phyloP scores from a whole-genome alignment of 805 yeast species.

The Nakazawaea populi region DNA sequence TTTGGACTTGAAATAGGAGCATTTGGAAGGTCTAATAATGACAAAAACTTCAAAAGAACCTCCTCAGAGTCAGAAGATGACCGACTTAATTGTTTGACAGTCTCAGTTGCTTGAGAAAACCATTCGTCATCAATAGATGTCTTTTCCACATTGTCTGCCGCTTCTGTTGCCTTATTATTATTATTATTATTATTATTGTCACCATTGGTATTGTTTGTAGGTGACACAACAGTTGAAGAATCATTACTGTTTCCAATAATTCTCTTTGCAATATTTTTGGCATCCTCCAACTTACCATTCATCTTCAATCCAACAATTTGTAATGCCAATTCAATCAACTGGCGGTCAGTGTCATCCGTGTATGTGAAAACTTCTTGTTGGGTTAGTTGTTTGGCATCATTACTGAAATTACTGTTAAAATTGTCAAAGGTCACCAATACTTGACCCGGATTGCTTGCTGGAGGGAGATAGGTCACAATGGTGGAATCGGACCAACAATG shows the following conservation, averaged over 20 bases:
- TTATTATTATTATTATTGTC: too few species aligned
- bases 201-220: constrained; percentile 8
- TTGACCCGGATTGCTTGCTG: constrained; percentile 84
- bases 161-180: too few species aligned
- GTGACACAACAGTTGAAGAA: constrained; percentile 18
- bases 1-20: constrained; percentile 58
- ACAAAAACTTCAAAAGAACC: constrained; percentile 41
- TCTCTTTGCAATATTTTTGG: constrained; percentile 85
- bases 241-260: constrained; percentile 66
- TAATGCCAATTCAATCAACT: constrained; percentile 87
- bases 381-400: constrained; percentile 11
- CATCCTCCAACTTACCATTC: constrained; percentile 95
- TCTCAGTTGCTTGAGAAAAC: constrained; percentile 47
- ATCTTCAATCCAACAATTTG: constrained; percentile 95
- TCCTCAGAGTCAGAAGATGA: constrained; percentile 43
- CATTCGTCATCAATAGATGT: constrained; percentile 30
- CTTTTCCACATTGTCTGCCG: background rate
- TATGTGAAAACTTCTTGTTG: constrained; percentile 75
- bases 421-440: constrained; percentile 81
- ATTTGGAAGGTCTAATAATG: constrained; percentile 60
- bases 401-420: constrained; percentile 29
- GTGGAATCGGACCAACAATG: constrained; percentile 97
- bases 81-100: constrained; percentile 40
- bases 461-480: constrained; percentile 89
- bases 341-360: constrained; percentile 92